These are phyloP conservation scores for Sisymbrium irio DNA, from an alignment of 345 rosid species.

Conservation along the genomic window DNA sequence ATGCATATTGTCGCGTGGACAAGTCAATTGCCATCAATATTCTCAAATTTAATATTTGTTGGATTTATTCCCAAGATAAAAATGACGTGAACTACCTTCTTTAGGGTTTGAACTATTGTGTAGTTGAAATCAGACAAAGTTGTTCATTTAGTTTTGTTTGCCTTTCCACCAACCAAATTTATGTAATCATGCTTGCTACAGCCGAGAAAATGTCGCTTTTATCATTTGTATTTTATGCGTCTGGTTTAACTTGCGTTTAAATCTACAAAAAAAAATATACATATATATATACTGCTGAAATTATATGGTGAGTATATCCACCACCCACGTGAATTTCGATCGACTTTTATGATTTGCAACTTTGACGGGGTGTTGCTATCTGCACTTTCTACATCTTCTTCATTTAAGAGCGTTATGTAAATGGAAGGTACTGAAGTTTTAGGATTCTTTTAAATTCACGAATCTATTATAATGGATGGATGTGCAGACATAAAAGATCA, in stretches of 20 bases:
- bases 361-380: constrained; percentile 26
- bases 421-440: too few species aligned
- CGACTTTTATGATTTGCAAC: background rate
- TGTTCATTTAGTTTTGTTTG: background rate
- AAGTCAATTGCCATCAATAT: constrained; percentile 7
- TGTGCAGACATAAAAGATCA: background rate
- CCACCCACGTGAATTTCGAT: constrained; percentile 25
- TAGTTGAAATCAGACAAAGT: background rate
- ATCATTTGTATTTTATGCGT: background rate
- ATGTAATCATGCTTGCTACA: background rate
- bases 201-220: background rate
- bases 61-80: background rate
- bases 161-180: background rate
- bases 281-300: background rate
- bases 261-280: too few species aligned
- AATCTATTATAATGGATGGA: background rate
- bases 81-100: background rate
- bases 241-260: background rate
- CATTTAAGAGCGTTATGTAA: too few species aligned
- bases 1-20: constrained; percentile 12
- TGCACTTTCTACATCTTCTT: background rate
- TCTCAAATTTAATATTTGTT: background rate
- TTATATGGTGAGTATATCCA: constrained; percentile 31
- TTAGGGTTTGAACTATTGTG: background rate
- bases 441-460: background rate